Conservation (phyloP, 2,329 filamentous ascomycete genomes). For the Alternaria sp. region DNA sequence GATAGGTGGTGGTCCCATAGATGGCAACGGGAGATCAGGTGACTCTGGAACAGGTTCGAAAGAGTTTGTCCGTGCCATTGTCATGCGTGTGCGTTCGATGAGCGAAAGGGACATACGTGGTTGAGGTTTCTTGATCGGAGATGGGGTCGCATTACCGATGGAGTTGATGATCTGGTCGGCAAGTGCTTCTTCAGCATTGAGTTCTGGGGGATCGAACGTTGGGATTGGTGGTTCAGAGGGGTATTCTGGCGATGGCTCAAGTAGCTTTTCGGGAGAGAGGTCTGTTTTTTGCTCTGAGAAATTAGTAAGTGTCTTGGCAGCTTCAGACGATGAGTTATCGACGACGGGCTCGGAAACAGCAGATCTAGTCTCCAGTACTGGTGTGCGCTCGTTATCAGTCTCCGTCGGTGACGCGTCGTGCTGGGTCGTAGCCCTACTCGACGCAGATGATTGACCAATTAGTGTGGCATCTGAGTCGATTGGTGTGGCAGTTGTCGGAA, state of each 20-base stretch:
- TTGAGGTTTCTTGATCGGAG: constrained; percentile 48
- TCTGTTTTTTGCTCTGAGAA: constrained; percentile 3
- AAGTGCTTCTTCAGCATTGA: constrained; percentile 38
- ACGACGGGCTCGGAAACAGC: constrained; percentile 16
- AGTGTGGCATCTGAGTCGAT: constrained; percentile 39
- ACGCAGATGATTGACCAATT: constrained; percentile 27
- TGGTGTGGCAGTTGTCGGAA: constrained; percentile 20
- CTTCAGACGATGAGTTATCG: constrained; percentile 4
- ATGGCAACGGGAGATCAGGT: constrained; percentile 19
- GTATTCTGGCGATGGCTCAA: constrained; percentile 20
- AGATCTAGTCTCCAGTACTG: constrained; percentile 2
- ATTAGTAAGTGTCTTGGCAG: constrained; percentile 3
- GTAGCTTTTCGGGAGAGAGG: constrained; percentile 9
- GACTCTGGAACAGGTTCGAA: constrained; percentile 37
- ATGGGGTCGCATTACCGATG: constrained; percentile 49
- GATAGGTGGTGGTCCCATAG: constrained; percentile 19
- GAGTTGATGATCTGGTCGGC: constrained; percentile 51
- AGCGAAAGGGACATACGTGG: constrained; percentile 53
- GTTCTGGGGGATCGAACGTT: constrained; percentile 26
- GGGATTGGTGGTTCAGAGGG: constrained; percentile 21
- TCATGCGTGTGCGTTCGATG: constrained; percentile 55
- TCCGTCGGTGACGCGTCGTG: constrained; percentile 3
- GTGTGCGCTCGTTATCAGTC: constrained; percentile 1
- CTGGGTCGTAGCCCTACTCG: constrained; percentile 14
- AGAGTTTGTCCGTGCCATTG: constrained; percentile 49